Evolutionary conservation across 1,284 basidiomycete genomes (phyloP), one percentile per base, ranked within the genome.

Genomic region (Trametes versicolor): DNA sequence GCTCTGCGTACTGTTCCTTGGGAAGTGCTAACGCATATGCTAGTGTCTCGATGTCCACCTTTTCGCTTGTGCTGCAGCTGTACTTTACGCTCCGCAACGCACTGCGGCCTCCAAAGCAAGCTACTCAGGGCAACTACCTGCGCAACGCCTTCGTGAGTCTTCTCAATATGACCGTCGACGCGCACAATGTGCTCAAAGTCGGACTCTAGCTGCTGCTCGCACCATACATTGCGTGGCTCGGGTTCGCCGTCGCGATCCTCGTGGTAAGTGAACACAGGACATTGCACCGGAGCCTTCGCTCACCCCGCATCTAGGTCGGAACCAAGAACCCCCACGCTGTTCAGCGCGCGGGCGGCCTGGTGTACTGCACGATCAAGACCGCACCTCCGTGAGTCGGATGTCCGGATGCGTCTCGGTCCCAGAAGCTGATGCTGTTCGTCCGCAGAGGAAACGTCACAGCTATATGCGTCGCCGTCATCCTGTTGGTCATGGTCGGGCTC

Each of bases 181-280:
- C 36, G 15, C 23, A 3, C 1, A n/a, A 1, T 4, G 13, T 58
- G 27, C 54, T 52, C 25, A 66, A 12, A 1, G 9, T 25, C 37
- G 25, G 41, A 15, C 10, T 21, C 8, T 21, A 72, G 71, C 64
- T 72, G 19, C 55, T 72, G 17, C 23, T 67, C 13, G 59, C 64
- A 10, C 71, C 71, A 5, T 71, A 71, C 25, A 21, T 72, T 10
- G 54, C 57, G 23, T 72, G 71, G 71, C 67, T 72, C 15, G 61
- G 59, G 2, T 64, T 65, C 34, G 32, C 68, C 36, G 48, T 69
- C 25, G 63, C 47, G 2, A 69, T 69, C 25, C 63, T 72, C 2
- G 64, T 70, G 43, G 71, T 72, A 48, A 53, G 71, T 60, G 2
- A 17, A 2, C 1, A n/a, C 34, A 17, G 2, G 21, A 0, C 50